Base-by-base conservation (phyloP, 2,329 filamentous ascomycete genomes). In the Pseudogymnoascus destructans region DNA sequence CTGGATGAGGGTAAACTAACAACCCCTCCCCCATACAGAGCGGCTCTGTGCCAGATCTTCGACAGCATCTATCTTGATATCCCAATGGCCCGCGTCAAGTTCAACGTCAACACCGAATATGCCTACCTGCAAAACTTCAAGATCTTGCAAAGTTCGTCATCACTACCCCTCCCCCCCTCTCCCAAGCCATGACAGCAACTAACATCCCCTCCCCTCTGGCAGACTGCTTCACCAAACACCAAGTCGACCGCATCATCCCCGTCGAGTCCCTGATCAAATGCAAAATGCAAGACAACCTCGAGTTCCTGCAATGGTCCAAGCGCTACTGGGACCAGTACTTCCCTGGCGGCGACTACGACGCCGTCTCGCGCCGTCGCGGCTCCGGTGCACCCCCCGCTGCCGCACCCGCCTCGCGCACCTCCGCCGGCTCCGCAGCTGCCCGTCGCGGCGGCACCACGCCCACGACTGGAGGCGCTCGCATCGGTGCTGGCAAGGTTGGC, bases 211-310 rank as follows among this genome's bases (percentile, higher is more conserved):
- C 27, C 52, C 56, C 59, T 72, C 40, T 7, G 21, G 3, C 67
- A 90, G 92, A 90, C 72, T 79, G 81, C 64, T 97, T 97, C 70
- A 79, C 84, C 62, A 87, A 87, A 73, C 91, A 97, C 74, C 78
- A 84, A 63, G 80, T 98, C 75, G 91, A 97, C 67, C 90, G 90
- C 71, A 86, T 87, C 25, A 85, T 98, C 66, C 89, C 89, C 60
- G 89, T 97, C 70, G 84, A 95, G 72, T 78, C 80, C 60, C 84
- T 98, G 61, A 82, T 93, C 67, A 98, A 97, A 74, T 98, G 93
- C 79, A 96, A 95, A 79, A 98, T 98, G 92, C 93, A 98, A 79
- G 93, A 98, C 74, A 98, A 98, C 77, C 87, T 98, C 67, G 93
- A 97, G 71, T 98, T 98, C 72, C 79, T 98, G 61, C 93, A 98